Base-by-base conservation (phyloP, 805 yeast genomes). In the Saccharomyces mikatae region DNA sequence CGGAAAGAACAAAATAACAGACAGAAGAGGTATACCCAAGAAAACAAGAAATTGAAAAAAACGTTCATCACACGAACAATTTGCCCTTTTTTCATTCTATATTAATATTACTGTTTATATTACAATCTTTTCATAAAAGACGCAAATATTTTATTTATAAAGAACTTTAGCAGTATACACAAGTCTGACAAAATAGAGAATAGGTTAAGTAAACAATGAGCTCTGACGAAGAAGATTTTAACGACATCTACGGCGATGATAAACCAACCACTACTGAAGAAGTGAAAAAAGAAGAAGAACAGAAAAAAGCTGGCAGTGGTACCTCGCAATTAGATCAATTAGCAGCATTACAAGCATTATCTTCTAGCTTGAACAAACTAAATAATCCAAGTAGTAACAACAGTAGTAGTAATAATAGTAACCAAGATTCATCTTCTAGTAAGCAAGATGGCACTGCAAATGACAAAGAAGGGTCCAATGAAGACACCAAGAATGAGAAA, bases 151-250 rank as follows among this genome's bases (percentile, higher is more conserved):
- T 17, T 36, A 36, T 36, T 36, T 36, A 36, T 17, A 36, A 36
- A 36, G 44, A 36, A 21, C 24, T 36, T 36, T 17, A 17, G 44
- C 44, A 36, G 44, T 36, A 36, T 21, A 36, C 44, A 11, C 44
- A 36, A 36, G 44, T 36, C 44, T 36, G 44, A 36, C 13, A 36
- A 36, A 36, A n/a, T 36, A 36, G 44, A 36, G 44, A 36, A 17
- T 36, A 36, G 22, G 44, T 36, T 36, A 36, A 36, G 17, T 47
- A 41, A 56, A 71, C 54, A 53, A 83, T 83, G 87, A 80, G 86
- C 56, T 80, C 86, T 57, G 96, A 89, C 73, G 97, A 90, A 74
- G 97, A 91, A 73, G 97, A 90, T 70, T 91, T 91, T 72, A 96
- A 90, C 73, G 97, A 91, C 70, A 88, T 91, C 73, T 91, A 91